Conservation (phyloP, 2,329 filamentous ascomycete genomes). For the Venturia aucupariae region DNA sequence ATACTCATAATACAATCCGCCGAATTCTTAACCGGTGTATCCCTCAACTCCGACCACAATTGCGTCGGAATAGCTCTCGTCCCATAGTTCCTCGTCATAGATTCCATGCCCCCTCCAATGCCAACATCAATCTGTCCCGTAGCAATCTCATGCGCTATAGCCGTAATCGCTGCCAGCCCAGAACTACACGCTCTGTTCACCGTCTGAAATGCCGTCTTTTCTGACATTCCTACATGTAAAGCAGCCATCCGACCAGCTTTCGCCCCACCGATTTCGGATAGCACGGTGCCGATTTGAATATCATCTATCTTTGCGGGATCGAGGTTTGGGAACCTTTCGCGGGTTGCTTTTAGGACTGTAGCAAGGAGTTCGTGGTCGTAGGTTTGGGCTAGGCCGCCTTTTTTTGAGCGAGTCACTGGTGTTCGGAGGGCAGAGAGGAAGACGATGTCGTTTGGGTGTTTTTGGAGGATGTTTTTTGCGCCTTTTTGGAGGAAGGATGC, state of each 20-base stretch:
- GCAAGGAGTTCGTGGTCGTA: slow-evolving; percentile 85
- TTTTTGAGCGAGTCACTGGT: slow-evolving; percentile 73
- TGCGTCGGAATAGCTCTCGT: slow-evolving; percentile 73
- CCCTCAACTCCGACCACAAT: slow-evolving; percentile 64
- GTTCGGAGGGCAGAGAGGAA: slow-evolving; percentile 87
- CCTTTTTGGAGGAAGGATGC: slow-evolving; percentile 46
- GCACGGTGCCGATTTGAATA: slow-evolving; percentile 77
- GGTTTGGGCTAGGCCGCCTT: slow-evolving; percentile 75
- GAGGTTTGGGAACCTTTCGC: slow-evolving; percentile 63
- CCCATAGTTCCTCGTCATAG: slow-evolving; percentile 89
- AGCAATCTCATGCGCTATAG: slow-evolving; percentile 66
- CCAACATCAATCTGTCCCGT: slow-evolving; percentile 62
- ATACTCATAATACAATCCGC: slow-evolving; percentile 89
- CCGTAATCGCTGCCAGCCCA: slow-evolving; percentile 66
- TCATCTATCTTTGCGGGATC: slow-evolving; percentile 65
- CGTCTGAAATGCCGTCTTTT: slow-evolving; percentile 68
- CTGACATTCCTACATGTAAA: slow-evolving; percentile 70
- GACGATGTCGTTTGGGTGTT: slow-evolving; percentile 72
- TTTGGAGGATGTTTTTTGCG: slow-evolving; percentile 66
- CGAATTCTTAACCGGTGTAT: slow-evolving; percentile 57
- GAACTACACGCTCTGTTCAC: slow-evolving; percentile 81
- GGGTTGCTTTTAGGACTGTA: slow-evolving; percentile 56
- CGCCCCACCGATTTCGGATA: slow-evolving; percentile 80
- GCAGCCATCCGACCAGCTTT: slow-evolving; percentile 90
- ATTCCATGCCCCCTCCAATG: slow-evolving; percentile 87